Percentiles rank a stretch among this genome's conserved stretches.
These are phyloP conservation scores for Cladosporium sp. DNA, from an alignment of 2,329 filamentous ascomycete species.

Conservation along the genomic window DNA sequence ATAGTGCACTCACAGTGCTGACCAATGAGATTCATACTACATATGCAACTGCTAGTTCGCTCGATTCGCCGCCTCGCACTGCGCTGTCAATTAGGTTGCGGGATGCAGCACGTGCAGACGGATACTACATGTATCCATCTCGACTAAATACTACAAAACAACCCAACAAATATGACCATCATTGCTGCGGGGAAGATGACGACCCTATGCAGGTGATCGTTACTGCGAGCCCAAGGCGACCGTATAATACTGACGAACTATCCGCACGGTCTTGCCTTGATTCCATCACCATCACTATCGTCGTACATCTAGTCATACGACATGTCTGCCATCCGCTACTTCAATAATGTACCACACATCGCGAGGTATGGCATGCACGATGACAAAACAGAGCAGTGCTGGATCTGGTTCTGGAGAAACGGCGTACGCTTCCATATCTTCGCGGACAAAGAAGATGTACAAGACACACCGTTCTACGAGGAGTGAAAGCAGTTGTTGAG, in stretches of 20 bases:
- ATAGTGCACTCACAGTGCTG: neutral
- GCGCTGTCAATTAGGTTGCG: neutral
- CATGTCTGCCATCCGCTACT: conserved; percentile 18
- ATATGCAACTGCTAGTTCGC: neutral
- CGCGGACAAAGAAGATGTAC: conserved; percentile 5
- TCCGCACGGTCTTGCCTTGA: neutral
- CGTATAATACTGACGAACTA: neutral
- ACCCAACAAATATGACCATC: neutral
- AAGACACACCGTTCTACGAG: conserved; percentile 18
- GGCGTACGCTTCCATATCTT: conserved; percentile 17
- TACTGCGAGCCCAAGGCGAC: neutral
- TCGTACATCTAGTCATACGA: neutral
- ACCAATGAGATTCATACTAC: neutral
- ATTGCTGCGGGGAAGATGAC: neutral
- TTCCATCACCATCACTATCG: neutral
- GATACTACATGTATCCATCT: neutral
- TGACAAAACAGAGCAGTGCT: conserved; percentile 15
- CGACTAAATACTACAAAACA: neutral
- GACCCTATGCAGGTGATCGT: neutral
- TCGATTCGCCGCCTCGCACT: neutral
- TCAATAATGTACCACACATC: conserved; percentile 18
- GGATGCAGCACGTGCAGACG: neutral
- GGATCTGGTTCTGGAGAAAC: conserved; percentile 17
- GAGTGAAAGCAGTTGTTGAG: conserved; percentile 17
- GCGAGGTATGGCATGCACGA: conserved; percentile 19